phyloP scores from a whole-genome alignment of 208 protist species.

The Herpetomonas tarakana region DNA sequence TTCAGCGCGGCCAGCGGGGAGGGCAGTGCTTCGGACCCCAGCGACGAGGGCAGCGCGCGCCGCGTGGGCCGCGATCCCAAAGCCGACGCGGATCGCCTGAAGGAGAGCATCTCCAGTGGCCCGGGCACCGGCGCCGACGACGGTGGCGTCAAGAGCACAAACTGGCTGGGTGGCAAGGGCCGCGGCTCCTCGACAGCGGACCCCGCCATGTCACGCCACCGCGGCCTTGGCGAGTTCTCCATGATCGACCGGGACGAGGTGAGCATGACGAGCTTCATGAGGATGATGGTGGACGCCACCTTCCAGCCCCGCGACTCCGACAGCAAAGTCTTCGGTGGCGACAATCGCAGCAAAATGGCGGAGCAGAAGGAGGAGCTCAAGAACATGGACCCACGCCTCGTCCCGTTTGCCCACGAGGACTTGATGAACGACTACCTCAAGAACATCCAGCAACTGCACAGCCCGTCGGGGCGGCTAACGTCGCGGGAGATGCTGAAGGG shows the following conservation, averaged over 20 bases:
- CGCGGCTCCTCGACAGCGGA: slow-evolving; percentile 18
- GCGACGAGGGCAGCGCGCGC: no score
- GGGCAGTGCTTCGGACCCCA: no score
- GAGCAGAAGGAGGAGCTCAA: slow-evolving; percentile 75
- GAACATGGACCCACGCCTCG: slow-evolving; percentile 60
- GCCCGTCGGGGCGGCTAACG: slow-evolving; percentile 45
- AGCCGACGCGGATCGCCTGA: no score
- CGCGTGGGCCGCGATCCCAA: no score
- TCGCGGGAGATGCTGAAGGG: slow-evolving; percentile 58
- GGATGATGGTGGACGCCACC: slow-evolving; percentile 50
- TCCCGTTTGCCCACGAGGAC: slow-evolving; percentile 59
- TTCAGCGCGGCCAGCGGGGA: no score
- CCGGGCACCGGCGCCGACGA: background rate
- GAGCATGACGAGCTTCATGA: slow-evolving; percentile 47
- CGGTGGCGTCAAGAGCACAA: background rate
- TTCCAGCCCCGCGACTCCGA: slow-evolving; percentile 66
- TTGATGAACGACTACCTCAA: slow-evolving; percentile 67
- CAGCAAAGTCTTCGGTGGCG: slow-evolving; percentile 59
- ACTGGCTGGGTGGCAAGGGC: slow-evolving; percentile 31
- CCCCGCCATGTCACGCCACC: slow-evolving; percentile 33
- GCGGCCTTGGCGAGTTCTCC: slow-evolving; percentile 54
- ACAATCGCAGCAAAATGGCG: slow-evolving; percentile 45
- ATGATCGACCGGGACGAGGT: slow-evolving; percentile 48
- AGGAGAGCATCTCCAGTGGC: background rate
- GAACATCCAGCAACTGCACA: slow-evolving; percentile 44